These are phyloP conservation scores for Ganoderma lucidum DNA, from an alignment of 1,284 basidiomycete genomes.

Conservation along the genomic window DNA sequence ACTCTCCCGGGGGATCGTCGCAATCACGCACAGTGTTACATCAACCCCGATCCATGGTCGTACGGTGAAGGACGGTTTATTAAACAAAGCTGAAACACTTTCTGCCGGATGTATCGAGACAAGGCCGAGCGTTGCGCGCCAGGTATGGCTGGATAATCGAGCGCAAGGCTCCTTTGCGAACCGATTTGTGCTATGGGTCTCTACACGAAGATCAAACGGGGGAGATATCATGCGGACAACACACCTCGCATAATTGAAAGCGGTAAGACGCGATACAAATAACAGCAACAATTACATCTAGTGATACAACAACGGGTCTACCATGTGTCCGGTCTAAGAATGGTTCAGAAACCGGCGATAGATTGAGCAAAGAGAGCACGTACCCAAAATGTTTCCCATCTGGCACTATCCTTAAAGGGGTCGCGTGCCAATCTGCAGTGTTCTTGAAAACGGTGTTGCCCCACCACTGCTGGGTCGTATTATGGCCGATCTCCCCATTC, in stretches of 20 bases:
- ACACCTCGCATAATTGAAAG: background rate
- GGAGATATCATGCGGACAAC: background rate
- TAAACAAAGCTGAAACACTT: no score
- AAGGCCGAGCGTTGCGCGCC: no score
- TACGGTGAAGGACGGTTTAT: no score
- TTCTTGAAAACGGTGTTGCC: slow-evolving; percentile 50
- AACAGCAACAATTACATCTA: slow-evolving; percentile 31
- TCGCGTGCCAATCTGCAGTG: slow-evolving; percentile 44
- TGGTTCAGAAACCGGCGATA: background rate
- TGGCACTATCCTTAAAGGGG: slow-evolving; percentile 36
- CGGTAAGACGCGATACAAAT: slow-evolving; percentile 14
- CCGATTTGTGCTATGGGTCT: background rate
- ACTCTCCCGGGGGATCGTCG: background rate
- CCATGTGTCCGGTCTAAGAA: slow-evolving; percentile 27
- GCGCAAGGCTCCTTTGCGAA: background rate
- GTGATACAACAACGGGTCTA: slow-evolving; percentile 32
- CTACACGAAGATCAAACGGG: background rate
- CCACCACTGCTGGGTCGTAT: slow-evolving; percentile 49
- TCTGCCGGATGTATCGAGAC: no score
- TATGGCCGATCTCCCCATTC: slow-evolving; percentile 52
- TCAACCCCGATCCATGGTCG: no score
- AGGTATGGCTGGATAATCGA: no score
- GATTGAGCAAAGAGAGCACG: slow-evolving; percentile 14
- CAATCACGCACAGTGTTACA: background rate
- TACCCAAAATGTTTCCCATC: slow-evolving; percentile 44